Conservation (phyloP, 2,329 filamentous ascomycete species). For the Graphiopsis chlorocephala region DNA sequence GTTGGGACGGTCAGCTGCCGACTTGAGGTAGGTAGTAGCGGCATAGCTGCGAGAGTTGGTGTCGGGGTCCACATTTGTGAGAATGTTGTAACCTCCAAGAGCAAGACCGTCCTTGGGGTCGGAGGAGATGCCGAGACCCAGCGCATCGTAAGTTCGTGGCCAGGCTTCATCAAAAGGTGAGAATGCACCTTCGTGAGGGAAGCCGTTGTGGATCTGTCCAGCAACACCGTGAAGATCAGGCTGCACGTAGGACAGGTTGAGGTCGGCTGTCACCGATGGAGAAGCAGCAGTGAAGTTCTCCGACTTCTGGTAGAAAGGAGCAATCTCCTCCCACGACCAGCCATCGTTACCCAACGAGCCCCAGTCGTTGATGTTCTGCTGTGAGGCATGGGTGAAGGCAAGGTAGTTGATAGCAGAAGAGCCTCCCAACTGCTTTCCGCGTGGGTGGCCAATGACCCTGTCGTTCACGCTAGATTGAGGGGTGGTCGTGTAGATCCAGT, state of each 20-base stretch:
- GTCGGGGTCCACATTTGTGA: slow-evolving; percentile 22
- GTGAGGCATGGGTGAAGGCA: slow-evolving; percentile 21
- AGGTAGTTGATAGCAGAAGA: slow-evolving; percentile 19
- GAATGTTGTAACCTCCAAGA: slow-evolving; percentile 21
- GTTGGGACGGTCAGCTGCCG: slow-evolving; percentile 12
- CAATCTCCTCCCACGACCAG: slow-evolving; percentile 31
- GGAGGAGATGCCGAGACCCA: slow-evolving; percentile 18
- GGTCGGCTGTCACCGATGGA: slow-evolving; percentile 10
- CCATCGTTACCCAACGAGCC: slow-evolving; percentile 33
- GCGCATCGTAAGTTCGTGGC: slow-evolving; percentile 18
- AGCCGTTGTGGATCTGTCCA: slow-evolving; percentile 11
- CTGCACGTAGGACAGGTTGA: slow-evolving; percentile 11
- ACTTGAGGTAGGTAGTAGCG: slow-evolving; percentile 27
- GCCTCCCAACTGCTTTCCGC: slow-evolving; percentile 19
- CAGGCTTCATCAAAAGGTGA: slow-evolving; percentile 20
- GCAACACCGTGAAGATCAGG: slow-evolving; percentile 1
- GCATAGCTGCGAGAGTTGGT: slow-evolving; percentile 27
- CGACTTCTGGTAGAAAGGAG: slow-evolving; percentile 32
- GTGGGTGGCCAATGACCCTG: slow-evolving; percentile 16
- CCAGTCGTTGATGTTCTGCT: slow-evolving; percentile 37
- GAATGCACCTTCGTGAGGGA: slow-evolving; percentile 4
- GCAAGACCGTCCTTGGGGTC: slow-evolving; percentile 20
- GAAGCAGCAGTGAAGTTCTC: slow-evolving; percentile 31
- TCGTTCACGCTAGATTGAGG: slow-evolving; percentile 13
- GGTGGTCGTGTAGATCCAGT: slow-evolving; percentile 32